Evolutionary conservation across 805 yeast genomes (phyloP).

Genomic region (Brettanomyces custersianus): DNA sequence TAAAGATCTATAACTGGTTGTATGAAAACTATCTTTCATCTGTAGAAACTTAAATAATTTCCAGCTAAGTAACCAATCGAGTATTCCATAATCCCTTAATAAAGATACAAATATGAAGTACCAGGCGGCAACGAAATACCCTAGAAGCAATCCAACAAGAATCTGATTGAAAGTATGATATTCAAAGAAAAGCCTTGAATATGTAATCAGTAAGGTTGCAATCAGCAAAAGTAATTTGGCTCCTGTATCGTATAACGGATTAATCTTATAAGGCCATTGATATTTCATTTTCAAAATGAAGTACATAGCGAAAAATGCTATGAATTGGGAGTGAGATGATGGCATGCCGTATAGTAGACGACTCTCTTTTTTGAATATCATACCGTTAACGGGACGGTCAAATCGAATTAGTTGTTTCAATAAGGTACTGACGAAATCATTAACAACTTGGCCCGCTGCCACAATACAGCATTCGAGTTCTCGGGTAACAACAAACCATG

Average conservation of each 20-base stretch:
- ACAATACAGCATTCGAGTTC: conserved; percentile 80
- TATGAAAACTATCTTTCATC: conserved; percentile 49
- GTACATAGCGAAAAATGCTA: conserved; percentile 74
- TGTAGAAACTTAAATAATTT: conserved; percentile 40
- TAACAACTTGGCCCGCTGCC: conserved; percentile 77
- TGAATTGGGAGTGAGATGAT: conserved; percentile 91
- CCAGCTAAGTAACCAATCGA: conserved; percentile 56
- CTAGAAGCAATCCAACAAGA: conserved; percentile 58
- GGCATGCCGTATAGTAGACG: conserved; percentile 83
- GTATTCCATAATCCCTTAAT: conserved; percentile 57
- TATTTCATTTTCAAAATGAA: conserved; percentile 33
- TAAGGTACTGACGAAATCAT: conserved; percentile 64
- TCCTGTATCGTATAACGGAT: conserved; percentile 17
- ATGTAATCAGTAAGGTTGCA: conserved; percentile 34
- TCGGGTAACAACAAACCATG: conserved; percentile 76
- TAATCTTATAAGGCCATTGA: conserved; percentile 32
- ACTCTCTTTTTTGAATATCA: conserved; percentile 27
- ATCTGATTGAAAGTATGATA: conserved; percentile 77
- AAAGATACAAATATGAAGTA: conserved; percentile 48
- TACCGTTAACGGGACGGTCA: conserved; percentile 54
- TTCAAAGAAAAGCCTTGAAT: conserved; percentile 65
- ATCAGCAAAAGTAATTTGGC: conserved; percentile 23
- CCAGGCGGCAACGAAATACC: conserved; percentile 45
- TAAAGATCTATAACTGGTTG: conserved; percentile 9
- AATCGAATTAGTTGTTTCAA: conserved; percentile 57